These are phyloP conservation scores for Omphalotus olearius DNA, from an alignment of 1,284 basidiomycete species.

Conservation along the genomic window DNA sequence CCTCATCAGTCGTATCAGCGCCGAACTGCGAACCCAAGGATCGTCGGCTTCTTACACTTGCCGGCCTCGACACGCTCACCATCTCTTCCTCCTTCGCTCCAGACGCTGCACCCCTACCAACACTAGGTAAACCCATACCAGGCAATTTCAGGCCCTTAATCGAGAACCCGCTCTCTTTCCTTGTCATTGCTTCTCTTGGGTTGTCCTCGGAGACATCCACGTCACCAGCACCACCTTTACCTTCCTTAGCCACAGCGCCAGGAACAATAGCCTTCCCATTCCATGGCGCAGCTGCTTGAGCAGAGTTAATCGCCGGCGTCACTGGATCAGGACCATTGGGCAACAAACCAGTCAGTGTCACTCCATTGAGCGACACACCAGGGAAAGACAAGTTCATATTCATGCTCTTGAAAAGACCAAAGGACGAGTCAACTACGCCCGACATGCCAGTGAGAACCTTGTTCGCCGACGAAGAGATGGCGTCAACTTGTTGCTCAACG, in stretches of 20 bases:
- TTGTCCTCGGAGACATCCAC: conserved; percentile 34
- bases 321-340: conserved; percentile 12
- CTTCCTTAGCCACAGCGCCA: background rate
- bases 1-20: conserved; percentile 13
- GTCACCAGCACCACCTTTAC: conserved; percentile 20
- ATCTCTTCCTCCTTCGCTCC: conserved; percentile 16
- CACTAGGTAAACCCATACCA: conserved; percentile 3
- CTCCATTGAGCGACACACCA: conserved; percentile 16
- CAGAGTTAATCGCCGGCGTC: conserved; percentile 11
- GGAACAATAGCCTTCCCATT: conserved; percentile 17
- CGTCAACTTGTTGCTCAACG: conserved; percentile 80
- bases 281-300: conserved; percentile 31
- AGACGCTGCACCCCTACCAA: conserved; percentile 24
- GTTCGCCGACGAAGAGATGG: conserved; percentile 78
- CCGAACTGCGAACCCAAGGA: conserved; percentile 8
- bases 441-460: conserved; percentile 68
- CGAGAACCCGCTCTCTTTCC: conserved; percentile 43
- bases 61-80: conserved; percentile 14
- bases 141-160: conserved; percentile 14
- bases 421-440: conserved; percentile 77
- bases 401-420: conserved; percentile 76
- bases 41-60: conserved; percentile 10
- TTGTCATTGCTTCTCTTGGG: conserved; percentile 33
- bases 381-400: conserved; percentile 7
- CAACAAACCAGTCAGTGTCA: conserved; percentile 4